Conservation (phyloP, 2,329 filamentous ascomycete species). For the Cladosporium austrohemisphaericum region DNA sequence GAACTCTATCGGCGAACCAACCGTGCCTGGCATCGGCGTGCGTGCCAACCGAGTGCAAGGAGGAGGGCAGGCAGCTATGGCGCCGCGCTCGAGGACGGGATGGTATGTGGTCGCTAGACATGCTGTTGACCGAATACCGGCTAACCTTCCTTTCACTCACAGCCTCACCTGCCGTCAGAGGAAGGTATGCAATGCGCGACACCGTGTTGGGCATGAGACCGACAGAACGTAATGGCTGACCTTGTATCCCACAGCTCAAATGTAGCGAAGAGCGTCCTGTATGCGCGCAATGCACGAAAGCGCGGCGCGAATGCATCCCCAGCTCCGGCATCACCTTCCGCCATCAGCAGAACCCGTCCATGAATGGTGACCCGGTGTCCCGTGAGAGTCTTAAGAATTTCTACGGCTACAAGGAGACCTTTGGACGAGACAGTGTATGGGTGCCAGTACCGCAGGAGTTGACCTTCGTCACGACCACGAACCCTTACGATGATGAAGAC, state of each 20-base stretch:
- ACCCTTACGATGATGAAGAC: conserved; percentile 54
- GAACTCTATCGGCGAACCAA: too few species aligned
- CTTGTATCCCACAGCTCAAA: conserved; percentile 48
- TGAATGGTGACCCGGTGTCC: conserved; percentile 52
- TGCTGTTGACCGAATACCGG: conserved; percentile 17
- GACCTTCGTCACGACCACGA: conserved; percentile 59
- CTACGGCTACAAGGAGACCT: conserved; percentile 65
- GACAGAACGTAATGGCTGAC: conserved; percentile 7
- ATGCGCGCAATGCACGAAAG: conserved; percentile 60
- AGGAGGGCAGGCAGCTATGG: conserved; percentile 23
- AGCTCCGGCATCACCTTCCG: conserved; percentile 63
- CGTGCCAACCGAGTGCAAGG: too few species aligned
- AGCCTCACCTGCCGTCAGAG: conserved; percentile 34
- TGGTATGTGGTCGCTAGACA: conserved; percentile 26
- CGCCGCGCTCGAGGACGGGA: conserved; percentile 32
- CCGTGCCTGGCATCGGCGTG: too few species aligned
- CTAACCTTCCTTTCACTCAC: conserved; percentile 26
- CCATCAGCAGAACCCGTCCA: conserved; percentile 66
- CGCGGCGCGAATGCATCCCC: conserved; percentile 56
- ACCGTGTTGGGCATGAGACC: neutral
- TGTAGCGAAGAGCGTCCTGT: conserved; percentile 60
- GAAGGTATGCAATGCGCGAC: conserved; percentile 25
- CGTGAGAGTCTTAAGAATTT: conserved; percentile 55
- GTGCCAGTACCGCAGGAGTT: conserved; percentile 59
- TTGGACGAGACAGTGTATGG: conserved; percentile 59